phyloP scores from a whole-genome alignment of 2,329 filamentous ascomycete species.

The Hirsutella minnesotensis region DNA sequence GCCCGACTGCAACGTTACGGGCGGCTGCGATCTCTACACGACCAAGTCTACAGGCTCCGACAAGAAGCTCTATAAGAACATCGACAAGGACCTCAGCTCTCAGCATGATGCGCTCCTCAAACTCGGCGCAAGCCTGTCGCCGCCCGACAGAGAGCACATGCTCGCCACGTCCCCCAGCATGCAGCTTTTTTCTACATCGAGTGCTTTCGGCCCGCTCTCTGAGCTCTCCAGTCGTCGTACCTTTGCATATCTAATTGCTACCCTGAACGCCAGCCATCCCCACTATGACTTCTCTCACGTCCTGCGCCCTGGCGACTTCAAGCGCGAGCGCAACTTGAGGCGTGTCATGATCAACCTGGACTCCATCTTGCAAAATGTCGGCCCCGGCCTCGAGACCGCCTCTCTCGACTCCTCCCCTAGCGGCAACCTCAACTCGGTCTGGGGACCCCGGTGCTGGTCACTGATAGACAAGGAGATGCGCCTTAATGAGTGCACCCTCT shows the following conservation, averaged over 20 bases:
- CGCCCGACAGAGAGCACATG: slow-evolving; percentile 63
- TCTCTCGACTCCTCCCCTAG: slow-evolving; percentile 29
- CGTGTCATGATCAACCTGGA: slow-evolving; percentile 81
- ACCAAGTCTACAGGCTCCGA: slow-evolving; percentile 92
- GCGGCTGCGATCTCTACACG: slow-evolving; percentile 92
- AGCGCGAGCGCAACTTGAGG: slow-evolving; percentile 67
- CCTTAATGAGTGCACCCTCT: slow-evolving; percentile 77
- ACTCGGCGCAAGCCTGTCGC: slow-evolving; percentile 76
- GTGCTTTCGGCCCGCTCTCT: slow-evolving; percentile 82
- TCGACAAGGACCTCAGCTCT: slow-evolving; percentile 80
- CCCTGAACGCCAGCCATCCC: slow-evolving; percentile 80
- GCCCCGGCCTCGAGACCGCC: slow-evolving; percentile 45
- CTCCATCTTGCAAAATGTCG: slow-evolving; percentile 75
- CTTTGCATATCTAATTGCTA: slow-evolving; percentile 93
- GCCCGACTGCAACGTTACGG: slow-evolving; percentile 80
- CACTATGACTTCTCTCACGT: slow-evolving; percentile 96
- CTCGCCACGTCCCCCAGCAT: slow-evolving; percentile 51
- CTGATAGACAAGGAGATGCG: slow-evolving; percentile 92
- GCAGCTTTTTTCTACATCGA: slow-evolving; percentile 61
- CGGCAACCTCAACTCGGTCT: slow-evolving; percentile 47
- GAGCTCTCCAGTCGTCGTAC: slow-evolving; percentile 81
- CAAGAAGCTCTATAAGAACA: slow-evolving; percentile 94
- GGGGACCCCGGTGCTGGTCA: slow-evolving; percentile 87
- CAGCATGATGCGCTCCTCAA: slow-evolving; percentile 83
- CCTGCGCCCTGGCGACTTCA: slow-evolving; percentile 80